These are phyloP conservation scores for Scytalidium lignicola DNA, from an alignment of 2,329 filamentous ascomycete species.

Conservation along the genomic window DNA sequence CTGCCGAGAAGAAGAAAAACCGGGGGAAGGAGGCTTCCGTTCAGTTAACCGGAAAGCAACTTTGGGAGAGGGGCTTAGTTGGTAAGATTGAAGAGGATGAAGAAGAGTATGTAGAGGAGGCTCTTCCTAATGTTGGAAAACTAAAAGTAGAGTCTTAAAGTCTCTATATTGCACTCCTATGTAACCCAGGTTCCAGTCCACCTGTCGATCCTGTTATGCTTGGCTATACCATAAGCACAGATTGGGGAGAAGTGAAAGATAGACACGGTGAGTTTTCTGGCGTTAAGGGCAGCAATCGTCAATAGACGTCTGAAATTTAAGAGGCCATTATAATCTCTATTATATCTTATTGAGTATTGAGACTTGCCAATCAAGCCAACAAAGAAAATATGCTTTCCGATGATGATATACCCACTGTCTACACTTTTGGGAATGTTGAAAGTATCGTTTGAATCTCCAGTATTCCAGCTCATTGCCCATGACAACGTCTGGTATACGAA, in stretches of 20 bases:
- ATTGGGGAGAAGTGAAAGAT: too few relatives aligned
- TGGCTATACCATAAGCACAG: too few relatives aligned
- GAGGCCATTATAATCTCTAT: too few relatives aligned
- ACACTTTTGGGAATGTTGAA: not conserved
- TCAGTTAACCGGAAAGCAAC: slow-evolving; percentile 66
- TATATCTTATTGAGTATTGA: too few relatives aligned
- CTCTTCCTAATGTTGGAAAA: slow-evolving; percentile 59
- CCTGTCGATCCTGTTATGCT: too few relatives aligned
- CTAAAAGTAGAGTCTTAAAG: slow-evolving; percentile 58
- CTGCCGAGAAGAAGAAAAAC: slow-evolving; percentile 77
- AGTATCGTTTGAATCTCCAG: not conserved
- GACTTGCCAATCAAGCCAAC: too few relatives aligned
- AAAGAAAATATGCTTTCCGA: too few relatives aligned
- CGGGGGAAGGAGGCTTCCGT: slow-evolving; percentile 68
- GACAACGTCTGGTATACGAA: not conserved
- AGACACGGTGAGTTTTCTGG: too few relatives aligned
- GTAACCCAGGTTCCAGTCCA: not conserved
- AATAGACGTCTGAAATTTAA: too few relatives aligned
- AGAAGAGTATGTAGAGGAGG: slow-evolving; percentile 54
- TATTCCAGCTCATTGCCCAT: not conserved
- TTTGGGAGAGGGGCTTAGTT: slow-evolving; percentile 72
- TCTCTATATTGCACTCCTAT: not conserved
- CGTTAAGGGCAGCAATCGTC: too few relatives aligned
- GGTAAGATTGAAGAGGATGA: slow-evolving; percentile 62
- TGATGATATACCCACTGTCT: too few relatives aligned